Percentiles rank a stretch among this genome's conserved stretches.
Conservation (phyloP, 2,329 filamentous ascomycete genomes). For the Elsinoe necatrix region DNA sequence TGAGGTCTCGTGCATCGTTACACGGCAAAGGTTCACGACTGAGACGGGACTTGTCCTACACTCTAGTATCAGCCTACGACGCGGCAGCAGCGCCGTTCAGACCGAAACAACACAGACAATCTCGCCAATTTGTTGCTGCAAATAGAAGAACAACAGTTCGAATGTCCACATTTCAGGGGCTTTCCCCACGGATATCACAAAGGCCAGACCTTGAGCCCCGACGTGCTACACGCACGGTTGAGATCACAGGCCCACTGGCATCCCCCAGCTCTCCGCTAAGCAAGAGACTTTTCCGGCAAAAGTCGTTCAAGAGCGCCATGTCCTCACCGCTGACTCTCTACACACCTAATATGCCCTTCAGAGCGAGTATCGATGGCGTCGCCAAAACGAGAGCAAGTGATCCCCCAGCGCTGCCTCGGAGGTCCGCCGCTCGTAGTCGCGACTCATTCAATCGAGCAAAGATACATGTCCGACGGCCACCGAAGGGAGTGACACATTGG, state of each 20-base stretch:
- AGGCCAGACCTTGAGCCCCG: not conserved
- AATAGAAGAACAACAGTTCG: not conserved
- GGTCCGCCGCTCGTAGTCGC: conserved; percentile 25
- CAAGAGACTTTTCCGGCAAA: conserved; percentile 25
- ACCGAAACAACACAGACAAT: conserved; percentile 9
- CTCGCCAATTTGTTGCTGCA: conserved; percentile 1
- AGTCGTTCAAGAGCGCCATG: conserved; percentile 12
- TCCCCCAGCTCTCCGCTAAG: conserved; percentile 30
- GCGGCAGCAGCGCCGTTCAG: conserved; percentile 14
- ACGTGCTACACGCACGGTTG: conserved; percentile 11
- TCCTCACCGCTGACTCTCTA: conserved; percentile 12
- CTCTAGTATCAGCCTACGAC: conserved; percentile 14
- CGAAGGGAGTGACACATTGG: conserved; percentile 43
- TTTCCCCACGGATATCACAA: conserved; percentile 3
- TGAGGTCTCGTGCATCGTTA: conserved; percentile 8
- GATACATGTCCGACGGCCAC: conserved; percentile 39
- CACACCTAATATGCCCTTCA: conserved; percentile 29
- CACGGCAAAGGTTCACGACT: conserved; percentile 7
- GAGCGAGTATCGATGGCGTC: conserved; percentile 13
- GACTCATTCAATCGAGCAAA: conserved; percentile 40
- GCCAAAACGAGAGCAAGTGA: conserved; percentile 1
- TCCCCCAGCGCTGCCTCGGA: conserved; percentile 15
- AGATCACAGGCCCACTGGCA: conserved; percentile 12
- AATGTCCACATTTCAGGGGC: conserved; percentile 9
- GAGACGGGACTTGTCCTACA: conserved; percentile 11